phyloP scores from a whole-genome alignment of 2,329 filamentous ascomycete genomes.

The Fusarium mexicanum region DNA sequence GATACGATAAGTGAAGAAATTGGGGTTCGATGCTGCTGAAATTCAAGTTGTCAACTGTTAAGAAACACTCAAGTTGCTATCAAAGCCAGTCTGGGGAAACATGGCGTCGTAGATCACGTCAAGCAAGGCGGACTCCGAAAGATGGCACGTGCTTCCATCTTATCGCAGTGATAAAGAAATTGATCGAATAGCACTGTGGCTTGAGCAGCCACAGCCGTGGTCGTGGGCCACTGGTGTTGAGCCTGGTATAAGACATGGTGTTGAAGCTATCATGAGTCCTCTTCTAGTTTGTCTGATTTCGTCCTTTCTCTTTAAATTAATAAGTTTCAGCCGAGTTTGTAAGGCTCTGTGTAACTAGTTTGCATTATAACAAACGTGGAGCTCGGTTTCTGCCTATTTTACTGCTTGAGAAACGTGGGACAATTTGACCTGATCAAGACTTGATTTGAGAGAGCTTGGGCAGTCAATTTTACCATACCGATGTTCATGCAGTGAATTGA shows the following conservation, averaged over 20 bases:
- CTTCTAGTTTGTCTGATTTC: background rate
- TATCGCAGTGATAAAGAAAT: conserved; percentile 38
- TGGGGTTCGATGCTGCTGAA: conserved; percentile 18
- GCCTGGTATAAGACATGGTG: background rate
- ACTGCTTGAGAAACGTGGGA: background rate
- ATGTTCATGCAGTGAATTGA: too few species aligned
- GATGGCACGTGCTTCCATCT: conserved; percentile 38
- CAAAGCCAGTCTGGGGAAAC: conserved; percentile 31
- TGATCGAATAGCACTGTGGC: background rate
- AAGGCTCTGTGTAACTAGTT: background rate
- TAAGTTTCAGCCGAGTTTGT: background rate
- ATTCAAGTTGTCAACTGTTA: conserved; percentile 19
- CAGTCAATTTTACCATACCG: background rate
- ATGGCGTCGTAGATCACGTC: conserved; percentile 41
- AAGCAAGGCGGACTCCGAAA: conserved; percentile 35
- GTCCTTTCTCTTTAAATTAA: background rate
- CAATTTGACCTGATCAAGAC: background rate
- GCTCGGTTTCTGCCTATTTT: background rate
- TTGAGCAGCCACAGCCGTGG: background rate
- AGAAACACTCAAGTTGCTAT: conserved; percentile 30
- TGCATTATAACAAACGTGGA: background rate
- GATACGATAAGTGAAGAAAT: conserved; percentile 3
- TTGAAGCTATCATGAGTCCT: conserved; percentile 8
- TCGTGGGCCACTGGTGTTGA: background rate
- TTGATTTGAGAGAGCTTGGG: too few species aligned